Base-by-base conservation (phyloP, 768 basidiomycete species). In the Goffeauzyma gilvescens region DNA sequence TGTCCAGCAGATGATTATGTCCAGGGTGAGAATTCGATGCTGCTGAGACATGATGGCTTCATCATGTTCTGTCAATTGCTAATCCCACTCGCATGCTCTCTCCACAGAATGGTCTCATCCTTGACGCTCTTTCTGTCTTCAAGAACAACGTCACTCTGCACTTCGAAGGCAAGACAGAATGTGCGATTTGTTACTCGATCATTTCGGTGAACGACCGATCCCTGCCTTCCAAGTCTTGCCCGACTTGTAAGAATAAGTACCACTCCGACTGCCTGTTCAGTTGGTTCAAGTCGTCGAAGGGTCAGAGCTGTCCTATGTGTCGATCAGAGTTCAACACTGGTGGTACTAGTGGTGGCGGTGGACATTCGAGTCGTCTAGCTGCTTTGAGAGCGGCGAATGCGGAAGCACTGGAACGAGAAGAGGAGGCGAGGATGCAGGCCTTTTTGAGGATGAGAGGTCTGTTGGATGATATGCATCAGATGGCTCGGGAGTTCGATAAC, bases 151-250 rank as follows among this genome's bases (percentile, higher is more conserved):
- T 89, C 32, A 70, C 75, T 0, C 70, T 82, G 15, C 85, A 96
- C 60, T 98, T 96, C 55, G 84, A 90, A 50, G 90, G 90, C 5
- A 80, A 87, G 59, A 81, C 82, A 2, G 86, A 90, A 53, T 98
- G 93, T 62, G 84, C 90, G 1, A 95, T 98, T 20, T 25, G 5
- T 31, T 7, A 36, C 63, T 89, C 85, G 4, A 83, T 95, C 50
- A 86, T 95, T 56, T 84, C 79, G 52, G 75, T 85, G 32, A 79
- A 76, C 66, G 93, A 96, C 57, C 78, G 79, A 1, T 77, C 73
- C 38, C 68, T 96, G 12, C 90, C 93, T 0, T 75, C 75, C 53
- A 89, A 87, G 55, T 78, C 83, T 1, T 98, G 90, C 67, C 79
- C 75, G 64, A 93, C 86, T 2, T 93, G 89, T 66, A 84, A 81